Evolutionary conservation across 805 yeast species (phyloP).

Genomic region (Maudiozyma serrabonitensis): DNA sequence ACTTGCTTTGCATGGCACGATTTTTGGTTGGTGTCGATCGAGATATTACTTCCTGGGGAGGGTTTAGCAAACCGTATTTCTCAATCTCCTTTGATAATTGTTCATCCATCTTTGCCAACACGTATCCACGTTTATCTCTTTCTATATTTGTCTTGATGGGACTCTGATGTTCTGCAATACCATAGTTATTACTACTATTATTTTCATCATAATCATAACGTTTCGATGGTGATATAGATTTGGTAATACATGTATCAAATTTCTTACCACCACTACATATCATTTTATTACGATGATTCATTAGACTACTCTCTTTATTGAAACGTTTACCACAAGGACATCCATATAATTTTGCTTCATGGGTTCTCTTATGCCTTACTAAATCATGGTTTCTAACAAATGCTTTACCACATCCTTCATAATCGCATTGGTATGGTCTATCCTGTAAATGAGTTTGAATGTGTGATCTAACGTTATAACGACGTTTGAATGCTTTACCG

Average conservation of each 20-base stretch:
- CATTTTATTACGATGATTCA: conserved; percentile 67
- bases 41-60: conserved; percentile 4
- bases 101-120: conserved; percentile 17
- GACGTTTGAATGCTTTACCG: conserved; percentile 72
- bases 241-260: conserved; percentile 20
- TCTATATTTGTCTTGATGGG: conserved; percentile 20
- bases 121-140: conserved; percentile 12
- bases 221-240: conserved; percentile 26
- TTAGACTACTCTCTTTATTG: conserved; percentile 80
- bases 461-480: conserved; percentile 90
- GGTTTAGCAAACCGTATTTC: conserved; percentile 13
- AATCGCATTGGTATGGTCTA: conserved; percentile 74
- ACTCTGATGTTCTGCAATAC: conserved; percentile 7
- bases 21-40: background rate
- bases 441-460: conserved; percentile 95
- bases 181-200: background rate
- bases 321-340: conserved; percentile 95
- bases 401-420: conserved; percentile 58
- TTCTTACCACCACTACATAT: conserved; percentile 68
- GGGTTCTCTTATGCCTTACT: conserved; percentile 82
- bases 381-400: conserved; percentile 95
- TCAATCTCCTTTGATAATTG: conserved; percentile 16
- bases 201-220: conserved; percentile 20
- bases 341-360: conserved; percentile 55
- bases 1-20: background rate